Evolutionary conservation across 2,329 filamentous ascomycete genomes (phyloP).

Genomic region (Chaetomium globosum): DNA sequence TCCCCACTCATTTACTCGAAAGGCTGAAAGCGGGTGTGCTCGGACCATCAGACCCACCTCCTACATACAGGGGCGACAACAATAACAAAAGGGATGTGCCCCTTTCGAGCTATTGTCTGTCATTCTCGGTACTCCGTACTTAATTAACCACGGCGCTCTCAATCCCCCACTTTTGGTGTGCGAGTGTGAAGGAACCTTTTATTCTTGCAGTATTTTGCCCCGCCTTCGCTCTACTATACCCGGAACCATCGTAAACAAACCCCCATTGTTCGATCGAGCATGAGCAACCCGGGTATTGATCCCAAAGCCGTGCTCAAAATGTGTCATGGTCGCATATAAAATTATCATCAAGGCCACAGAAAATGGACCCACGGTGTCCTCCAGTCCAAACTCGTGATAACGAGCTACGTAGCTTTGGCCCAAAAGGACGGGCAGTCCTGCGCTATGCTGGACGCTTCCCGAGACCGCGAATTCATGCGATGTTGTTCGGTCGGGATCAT

Average conservation of each 20-base stretch:
- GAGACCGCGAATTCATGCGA: not conserved
- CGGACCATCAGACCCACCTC: slow-evolving; percentile 1
- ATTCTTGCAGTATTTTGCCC: not conserved
- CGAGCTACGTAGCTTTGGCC: not conserved
- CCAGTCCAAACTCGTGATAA: not conserved
- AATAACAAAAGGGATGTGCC: not conserved
- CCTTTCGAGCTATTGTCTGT: not conserved
- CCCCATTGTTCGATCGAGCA: not conserved
- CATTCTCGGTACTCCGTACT: not conserved
- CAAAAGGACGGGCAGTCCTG: not conserved
- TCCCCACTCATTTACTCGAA: slow-evolving; percentile 15
- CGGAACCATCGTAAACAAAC: not conserved
- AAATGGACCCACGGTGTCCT: slow-evolving; percentile 9
- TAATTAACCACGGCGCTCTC: not conserved
- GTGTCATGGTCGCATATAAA: slow-evolving; percentile 7
- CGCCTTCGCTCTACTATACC: not conserved
- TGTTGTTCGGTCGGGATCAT: not conserved
- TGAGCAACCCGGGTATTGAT: not conserved
- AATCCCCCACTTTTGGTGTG: not conserved
- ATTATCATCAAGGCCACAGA: slow-evolving; percentile 17
- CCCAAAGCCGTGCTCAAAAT: not conserved
- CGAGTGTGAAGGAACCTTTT: not conserved
- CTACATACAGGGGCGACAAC: not conserved
- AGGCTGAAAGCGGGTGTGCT: slow-evolving; percentile 18
- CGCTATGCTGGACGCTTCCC: not conserved